phyloP scores from a whole-genome alignment of 2,329 filamentous ascomycete species.

The Fusarium virguliforme region DNA sequence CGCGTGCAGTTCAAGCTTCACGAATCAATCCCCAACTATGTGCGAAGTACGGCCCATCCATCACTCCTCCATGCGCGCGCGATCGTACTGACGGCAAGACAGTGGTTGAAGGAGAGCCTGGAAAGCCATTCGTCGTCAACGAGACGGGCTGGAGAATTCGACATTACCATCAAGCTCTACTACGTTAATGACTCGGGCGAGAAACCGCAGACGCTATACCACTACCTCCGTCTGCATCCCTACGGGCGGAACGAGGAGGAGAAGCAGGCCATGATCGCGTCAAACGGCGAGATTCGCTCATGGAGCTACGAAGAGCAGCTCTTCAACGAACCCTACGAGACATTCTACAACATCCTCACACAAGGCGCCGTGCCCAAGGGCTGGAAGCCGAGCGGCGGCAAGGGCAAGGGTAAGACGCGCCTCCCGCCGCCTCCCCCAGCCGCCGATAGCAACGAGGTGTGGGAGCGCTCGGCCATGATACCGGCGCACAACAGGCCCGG shows the following conservation, averaged over 20 bases:
- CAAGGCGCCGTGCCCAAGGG: slow-evolving; percentile 74
- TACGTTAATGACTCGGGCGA: slow-evolving; percentile 90
- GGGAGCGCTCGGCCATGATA: slow-evolving; percentile 82
- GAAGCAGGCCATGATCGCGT: slow-evolving; percentile 72
- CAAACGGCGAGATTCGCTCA: slow-evolving; percentile 77
- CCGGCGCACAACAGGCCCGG: slow-evolving; percentile 77
- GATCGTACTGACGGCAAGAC: slow-evolving; percentile 38
- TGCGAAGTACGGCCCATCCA: slow-evolving; percentile 73
- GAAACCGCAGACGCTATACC: slow-evolving; percentile 96
- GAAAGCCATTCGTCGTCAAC: slow-evolving; percentile 83
- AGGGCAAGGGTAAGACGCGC: slow-evolving; percentile 66
- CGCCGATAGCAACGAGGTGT: slow-evolving; percentile 66
- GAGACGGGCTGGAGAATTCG: slow-evolving; percentile 99
- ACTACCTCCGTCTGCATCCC: slow-evolving; percentile 91
- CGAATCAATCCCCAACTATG: slow-evolving; percentile 93
- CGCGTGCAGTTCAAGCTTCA: slow-evolving; percentile 99
- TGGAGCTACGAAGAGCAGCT: slow-evolving; percentile 95
- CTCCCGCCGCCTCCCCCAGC: slow-evolving; percentile 59
- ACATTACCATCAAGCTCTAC: slow-evolving; percentile 95
- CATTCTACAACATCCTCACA: slow-evolving; percentile 91
- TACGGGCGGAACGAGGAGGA: slow-evolving; percentile 87
- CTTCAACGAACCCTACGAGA: slow-evolving; percentile 96
- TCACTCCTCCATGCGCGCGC: neutral
- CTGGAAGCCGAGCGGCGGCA: slow-evolving; percentile 65
- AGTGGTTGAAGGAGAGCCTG: slow-evolving; percentile 80